phyloP scores from a whole-genome alignment of 129 eudicot species.

The Ambrosia trifida region DNA sequence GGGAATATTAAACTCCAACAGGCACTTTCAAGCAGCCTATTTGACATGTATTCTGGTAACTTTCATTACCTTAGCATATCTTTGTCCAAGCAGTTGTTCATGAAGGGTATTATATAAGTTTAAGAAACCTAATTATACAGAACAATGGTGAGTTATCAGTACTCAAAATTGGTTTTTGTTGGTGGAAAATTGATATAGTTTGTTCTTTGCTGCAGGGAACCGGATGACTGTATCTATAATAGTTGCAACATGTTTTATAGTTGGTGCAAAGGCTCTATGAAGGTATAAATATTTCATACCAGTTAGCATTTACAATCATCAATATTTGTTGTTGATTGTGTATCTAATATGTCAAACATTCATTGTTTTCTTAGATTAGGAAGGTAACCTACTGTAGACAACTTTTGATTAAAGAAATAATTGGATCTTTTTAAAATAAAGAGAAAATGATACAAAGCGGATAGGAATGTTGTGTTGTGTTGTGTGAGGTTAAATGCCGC shows the following conservation, averaged over 20 bases:
- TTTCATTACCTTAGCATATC: not conserved
- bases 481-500: too few relatives aligned
- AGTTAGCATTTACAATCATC: not conserved
- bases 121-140: not conserved
- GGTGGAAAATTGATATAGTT: not conserved
- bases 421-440: too few relatives aligned
- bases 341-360: constrained; percentile 3
- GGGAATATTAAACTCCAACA: too few relatives aligned
- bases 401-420: too few relatives aligned
- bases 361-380: too few relatives aligned
- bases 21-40: too few relatives aligned
- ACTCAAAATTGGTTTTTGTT: not conserved
- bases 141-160: not conserved
- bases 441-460: too few relatives aligned
- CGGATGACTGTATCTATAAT: constrained; percentile 89
- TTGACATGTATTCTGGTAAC: not conserved
- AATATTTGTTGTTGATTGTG: not conserved
- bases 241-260: constrained; percentile 93
- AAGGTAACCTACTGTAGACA: too few relatives aligned
- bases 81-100: not conserved
- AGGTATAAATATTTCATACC: too few relatives aligned
- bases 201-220: constrained; percentile 41
- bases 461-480: too few relatives aligned
- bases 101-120: not conserved
- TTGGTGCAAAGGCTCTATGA: constrained; percentile 83